Conservation (phyloP, 140 eudicot species). For the Senecio squalidus region DNA sequence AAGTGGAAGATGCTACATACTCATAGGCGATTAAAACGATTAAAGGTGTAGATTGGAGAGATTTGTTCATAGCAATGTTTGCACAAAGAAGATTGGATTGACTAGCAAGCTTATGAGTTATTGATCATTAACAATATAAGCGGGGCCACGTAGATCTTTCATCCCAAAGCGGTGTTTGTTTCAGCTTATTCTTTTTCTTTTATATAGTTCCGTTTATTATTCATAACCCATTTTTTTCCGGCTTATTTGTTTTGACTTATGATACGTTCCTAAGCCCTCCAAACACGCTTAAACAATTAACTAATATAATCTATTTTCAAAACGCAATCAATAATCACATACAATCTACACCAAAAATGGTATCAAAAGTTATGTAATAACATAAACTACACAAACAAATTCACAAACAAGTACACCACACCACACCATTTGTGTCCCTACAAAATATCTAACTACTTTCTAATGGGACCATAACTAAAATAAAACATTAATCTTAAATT, state of each 20-base stretch:
- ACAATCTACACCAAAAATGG: not conserved
- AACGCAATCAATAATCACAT: not conserved
- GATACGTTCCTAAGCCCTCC: not conserved
- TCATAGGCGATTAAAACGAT: slow-evolving; percentile 27
- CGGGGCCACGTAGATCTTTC: not conserved
- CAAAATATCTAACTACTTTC: slow-evolving; percentile 10
- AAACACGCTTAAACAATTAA: not conserved
- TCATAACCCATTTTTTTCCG: too few species aligned
- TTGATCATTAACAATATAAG: not conserved
- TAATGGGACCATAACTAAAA: slow-evolving; percentile 14
- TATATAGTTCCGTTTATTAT: too few species aligned
- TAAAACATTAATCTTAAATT: slow-evolving; percentile 9
- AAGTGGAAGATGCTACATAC: slow-evolving; percentile 27
- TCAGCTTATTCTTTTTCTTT: too few species aligned
- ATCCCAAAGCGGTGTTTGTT: too few species aligned
- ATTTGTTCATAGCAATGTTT: slow-evolving; percentile 43
- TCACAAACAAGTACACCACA: slow-evolving; percentile 14
- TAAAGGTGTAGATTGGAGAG: slow-evolving; percentile 39
- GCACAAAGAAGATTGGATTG: slow-evolving; percentile 31
- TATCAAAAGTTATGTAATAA: not conserved
- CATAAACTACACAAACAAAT: slow-evolving; percentile 1
- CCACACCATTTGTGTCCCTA: slow-evolving; percentile 15
- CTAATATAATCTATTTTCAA: too few species aligned
- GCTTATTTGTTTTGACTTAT: too few species aligned
- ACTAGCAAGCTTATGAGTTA: slow-evolving; percentile 35